A percentile compares a stretch with the other conserved stretches of the same genome.
Conservation (phyloP, 1,139 yeast species). For the Protomyces arabidopsidicola region DNA sequence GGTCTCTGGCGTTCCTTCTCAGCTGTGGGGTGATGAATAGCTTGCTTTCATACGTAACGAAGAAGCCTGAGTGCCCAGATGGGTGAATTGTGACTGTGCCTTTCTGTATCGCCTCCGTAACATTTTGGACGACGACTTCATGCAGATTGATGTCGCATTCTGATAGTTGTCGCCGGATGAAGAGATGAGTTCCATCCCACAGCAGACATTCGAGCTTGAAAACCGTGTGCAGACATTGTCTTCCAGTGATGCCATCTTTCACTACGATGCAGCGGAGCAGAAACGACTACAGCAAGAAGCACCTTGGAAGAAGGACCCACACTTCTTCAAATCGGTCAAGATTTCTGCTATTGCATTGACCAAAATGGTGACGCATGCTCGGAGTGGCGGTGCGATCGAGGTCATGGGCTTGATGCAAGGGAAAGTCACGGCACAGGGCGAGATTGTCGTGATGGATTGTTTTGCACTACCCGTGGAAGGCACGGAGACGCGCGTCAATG, state of each 20-base stretch:
- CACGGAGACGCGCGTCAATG: constrained; percentile 92
- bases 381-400: constrained; percentile 83
- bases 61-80: too few species aligned
- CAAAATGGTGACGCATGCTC: constrained; percentile 75
- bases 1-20: too few species aligned
- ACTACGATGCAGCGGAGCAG: constrained; percentile 38
- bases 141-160: too few species aligned
- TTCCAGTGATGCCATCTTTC: constrained; percentile 36
- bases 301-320: constrained; percentile 52
- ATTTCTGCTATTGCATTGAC: constrained; percentile 71
- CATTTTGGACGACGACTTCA: too few species aligned
- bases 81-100: too few species aligned
- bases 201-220: constrained; percentile 41
- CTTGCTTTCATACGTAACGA: too few species aligned
- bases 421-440: constrained; percentile 49
- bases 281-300: constrained; percentile 36
- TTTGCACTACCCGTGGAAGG: constrained; percentile 92
- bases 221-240: constrained; percentile 36
- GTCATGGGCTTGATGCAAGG: constrained; percentile 95
- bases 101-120: too few species aligned
- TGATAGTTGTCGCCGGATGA: not conserved
- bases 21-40: too few species aligned
- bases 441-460: constrained; percentile 71
- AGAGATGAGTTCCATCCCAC: constrained; percentile 20
- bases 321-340: constrained; percentile 61